Base-by-base conservation (phyloP, 148 eudicot genomes). In the Chenopodium album region DNA sequence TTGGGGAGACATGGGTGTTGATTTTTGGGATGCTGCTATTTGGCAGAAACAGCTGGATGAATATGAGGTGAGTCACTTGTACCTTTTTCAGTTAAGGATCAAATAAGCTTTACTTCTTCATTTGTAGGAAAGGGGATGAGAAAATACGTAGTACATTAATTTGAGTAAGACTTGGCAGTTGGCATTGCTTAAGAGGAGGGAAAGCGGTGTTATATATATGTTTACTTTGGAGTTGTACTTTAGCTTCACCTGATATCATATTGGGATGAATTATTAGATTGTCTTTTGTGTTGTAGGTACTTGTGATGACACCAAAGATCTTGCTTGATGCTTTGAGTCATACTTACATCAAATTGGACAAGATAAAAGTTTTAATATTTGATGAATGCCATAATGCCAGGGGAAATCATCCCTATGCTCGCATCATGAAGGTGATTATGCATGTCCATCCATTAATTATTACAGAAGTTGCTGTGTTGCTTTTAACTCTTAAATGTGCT, bases 351-450 rank as follows among this genome's bases (percentile, higher is more conserved):
- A 86, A 79, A 67, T 50, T 96, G 5, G 88, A 89, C 14, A 82
- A 31, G 78, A 96, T 96, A 48, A 90, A 92, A 79, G 93, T 92
- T 80, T 71, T 96, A 5, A 88, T 96, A 76, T 94, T 92, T 85
- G 99, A 94, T 77, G 99, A 96, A 88, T 96, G 99, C 82, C 99
- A 96, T 77, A 91, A 94, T 64, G 99, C 99, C 4, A 90, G 83
- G 80, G 94, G 94, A 64, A 88, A 85, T 63, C 85, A 89, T 83
- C 86, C 91, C 32, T 96, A 94, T 84, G 97, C 93, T 46, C 82
- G 88, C 80, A 94, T 96, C 28, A 96, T 96, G 99, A 92, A 77
- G 90, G 99, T 96, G 71, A 76, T 71, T 81, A 52, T 66, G 22
- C 71, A 67, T 50, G 5, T 52, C 50, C 22, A 65, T 48, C 66